These are phyloP conservation scores for Alternaria solani DNA, from an alignment of 2,329 filamentous ascomycete genomes.

Conservation along the genomic window DNA sequence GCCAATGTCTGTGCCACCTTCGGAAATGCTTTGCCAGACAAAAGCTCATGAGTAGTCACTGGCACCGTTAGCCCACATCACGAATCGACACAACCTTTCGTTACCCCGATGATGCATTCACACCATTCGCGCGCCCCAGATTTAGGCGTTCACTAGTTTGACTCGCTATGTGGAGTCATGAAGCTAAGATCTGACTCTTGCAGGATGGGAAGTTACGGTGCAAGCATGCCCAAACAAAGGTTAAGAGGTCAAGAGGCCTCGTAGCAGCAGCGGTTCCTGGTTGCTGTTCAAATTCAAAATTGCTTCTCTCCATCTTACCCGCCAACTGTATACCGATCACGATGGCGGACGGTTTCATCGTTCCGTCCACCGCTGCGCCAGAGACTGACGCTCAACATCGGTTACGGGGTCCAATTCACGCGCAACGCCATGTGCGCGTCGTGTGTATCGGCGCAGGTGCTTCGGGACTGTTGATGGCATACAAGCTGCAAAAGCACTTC, in stretches of 20 bases:
- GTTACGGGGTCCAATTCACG: conserved; percentile 44
- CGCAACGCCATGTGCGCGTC: conserved; percentile 46
- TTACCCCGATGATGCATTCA: background rate
- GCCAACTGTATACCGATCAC: conserved; percentile 1
- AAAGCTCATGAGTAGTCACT: conserved; percentile 7
- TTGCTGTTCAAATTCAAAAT: background rate
- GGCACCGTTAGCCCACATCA: conserved; percentile 6
- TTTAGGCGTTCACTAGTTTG: conserved; percentile 1
- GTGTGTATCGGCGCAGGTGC: conserved; percentile 60
- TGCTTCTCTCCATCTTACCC: background rate
- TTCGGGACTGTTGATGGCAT: conserved; percentile 58
- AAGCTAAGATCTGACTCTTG: conserved; percentile 16
- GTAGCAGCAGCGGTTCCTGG: background rate
- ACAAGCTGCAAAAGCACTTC: conserved; percentile 59
- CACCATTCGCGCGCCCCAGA: conserved; percentile 1
- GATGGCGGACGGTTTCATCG: conserved; percentile 35
- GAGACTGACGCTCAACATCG: conserved; percentile 39
- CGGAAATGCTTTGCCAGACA: conserved; percentile 30
- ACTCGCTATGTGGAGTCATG: conserved; percentile 13
- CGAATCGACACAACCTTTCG: conserved; percentile 13
- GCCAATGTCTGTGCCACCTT: background rate
- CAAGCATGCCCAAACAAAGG: background rate
- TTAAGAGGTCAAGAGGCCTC: conserved; percentile 12
- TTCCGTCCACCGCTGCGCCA: conserved; percentile 31
- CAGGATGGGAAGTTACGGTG: background rate